Conservation (phyloP, 2,329 filamentous ascomycete species). For the Trichophyton equinum region DNA sequence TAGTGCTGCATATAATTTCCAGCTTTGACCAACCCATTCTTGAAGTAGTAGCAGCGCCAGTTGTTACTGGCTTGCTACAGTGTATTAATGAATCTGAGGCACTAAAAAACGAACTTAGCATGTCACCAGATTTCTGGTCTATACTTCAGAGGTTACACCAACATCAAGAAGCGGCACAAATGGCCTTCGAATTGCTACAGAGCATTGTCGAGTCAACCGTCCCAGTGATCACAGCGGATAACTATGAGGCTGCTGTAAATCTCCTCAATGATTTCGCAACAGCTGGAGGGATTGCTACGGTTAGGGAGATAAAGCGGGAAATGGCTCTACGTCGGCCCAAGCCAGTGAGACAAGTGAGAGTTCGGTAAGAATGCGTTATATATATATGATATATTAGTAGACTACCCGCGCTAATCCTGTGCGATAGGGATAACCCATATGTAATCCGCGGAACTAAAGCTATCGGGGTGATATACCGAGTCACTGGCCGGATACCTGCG, state of each 20-base stretch:
- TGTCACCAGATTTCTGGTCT: conserved; percentile 94
- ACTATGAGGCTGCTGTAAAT: conserved; percentile 77
- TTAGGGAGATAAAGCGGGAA: conserved; percentile 57
- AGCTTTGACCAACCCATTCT: conserved; percentile 69
- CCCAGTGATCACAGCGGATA: conserved; percentile 81
- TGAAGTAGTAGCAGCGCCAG: conserved; percentile 59
- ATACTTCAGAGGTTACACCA: conserved; percentile 65
- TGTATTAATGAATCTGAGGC: conserved; percentile 69
- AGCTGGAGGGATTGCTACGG: conserved; percentile 59
- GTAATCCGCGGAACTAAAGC: conserved; percentile 70
- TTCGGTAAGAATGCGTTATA: conserved; percentile 37
- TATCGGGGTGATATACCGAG: conserved; percentile 65
- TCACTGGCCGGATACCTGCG: conserved; percentile 69
- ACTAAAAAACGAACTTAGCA: conserved; percentile 82
- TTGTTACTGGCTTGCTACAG: conserved; percentile 64
- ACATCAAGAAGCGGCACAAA: conserved; percentile 55
- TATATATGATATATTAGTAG: not conserved
- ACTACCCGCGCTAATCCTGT: not conserved
- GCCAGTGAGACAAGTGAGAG: conserved; percentile 39
- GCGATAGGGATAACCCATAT: conserved; percentile 51
- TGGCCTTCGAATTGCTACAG: conserved; percentile 80
- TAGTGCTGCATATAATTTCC: conserved; percentile 82
- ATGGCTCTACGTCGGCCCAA: conserved; percentile 40
- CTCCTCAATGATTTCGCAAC: conserved; percentile 84
- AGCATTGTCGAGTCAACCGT: conserved; percentile 59